Percentiles rank a stretch among this genome's conserved stretches.
Conservation (phyloP, 169 alveolate species). For the Miamiensis avidus region DNA sequence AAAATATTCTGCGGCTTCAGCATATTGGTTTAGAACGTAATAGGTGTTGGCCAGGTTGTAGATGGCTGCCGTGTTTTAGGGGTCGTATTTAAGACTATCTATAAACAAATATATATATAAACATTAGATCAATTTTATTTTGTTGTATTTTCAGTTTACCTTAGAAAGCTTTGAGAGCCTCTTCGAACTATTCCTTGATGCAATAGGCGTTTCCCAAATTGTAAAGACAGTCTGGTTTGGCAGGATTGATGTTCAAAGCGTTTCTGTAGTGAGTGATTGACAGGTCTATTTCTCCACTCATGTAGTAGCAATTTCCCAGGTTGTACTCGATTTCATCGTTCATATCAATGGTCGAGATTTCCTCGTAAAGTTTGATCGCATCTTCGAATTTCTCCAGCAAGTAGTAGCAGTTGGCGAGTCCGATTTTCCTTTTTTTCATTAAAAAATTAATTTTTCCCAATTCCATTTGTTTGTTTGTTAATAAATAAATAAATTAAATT, state of each 20-base stretch:
- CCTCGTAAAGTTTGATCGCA: constrained; percentile 61
- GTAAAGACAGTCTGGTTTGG: constrained; percentile 69
- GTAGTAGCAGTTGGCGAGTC: constrained; percentile 75
- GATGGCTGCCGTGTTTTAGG: constrained; percentile 66
- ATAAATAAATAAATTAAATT: too few species aligned
- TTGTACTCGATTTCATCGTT: constrained; percentile 77
- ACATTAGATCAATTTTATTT: not conserved
- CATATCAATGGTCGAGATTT: constrained; percentile 62
- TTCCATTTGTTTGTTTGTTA: too few species aligned
- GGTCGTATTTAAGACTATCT: constrained; percentile 50
- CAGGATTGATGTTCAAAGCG: constrained; percentile 65
- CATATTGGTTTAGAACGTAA: constrained; percentile 58
- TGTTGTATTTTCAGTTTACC: not conserved
- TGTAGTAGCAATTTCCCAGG: constrained; percentile 75
- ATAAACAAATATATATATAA: too few species aligned
- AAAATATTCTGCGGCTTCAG: constrained; percentile 64
- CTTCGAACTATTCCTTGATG: constrained; percentile 60
- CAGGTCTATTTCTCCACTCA: constrained; percentile 60
- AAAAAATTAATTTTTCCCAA: too few species aligned
- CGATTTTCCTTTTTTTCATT: constrained; percentile 35
- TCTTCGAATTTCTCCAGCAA: constrained; percentile 59
- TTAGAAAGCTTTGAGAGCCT: constrained; percentile 54
- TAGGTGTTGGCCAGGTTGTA: constrained; percentile 77
- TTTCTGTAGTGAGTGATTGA: constrained; percentile 65
- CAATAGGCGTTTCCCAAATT: constrained; percentile 78